These are phyloP conservation scores for Benincasa hispida DNA, from an alignment of 306 rosid genomes.

Conservation along the genomic window DNA sequence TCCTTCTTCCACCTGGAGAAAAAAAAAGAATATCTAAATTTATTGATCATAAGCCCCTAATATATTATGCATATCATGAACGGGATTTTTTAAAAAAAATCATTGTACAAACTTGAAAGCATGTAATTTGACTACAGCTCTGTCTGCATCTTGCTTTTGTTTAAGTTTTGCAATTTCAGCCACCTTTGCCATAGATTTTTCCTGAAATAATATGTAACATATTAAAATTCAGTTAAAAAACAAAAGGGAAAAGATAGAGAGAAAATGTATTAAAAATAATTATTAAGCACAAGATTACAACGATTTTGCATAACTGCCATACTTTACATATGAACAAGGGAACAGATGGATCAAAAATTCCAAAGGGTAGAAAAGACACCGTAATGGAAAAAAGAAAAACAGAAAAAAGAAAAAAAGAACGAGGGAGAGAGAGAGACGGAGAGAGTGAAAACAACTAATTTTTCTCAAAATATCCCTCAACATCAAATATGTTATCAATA, in stretches of 20 bases:
- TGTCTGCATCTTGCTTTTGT: conserved; percentile 71
- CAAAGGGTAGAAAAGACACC: neutral
- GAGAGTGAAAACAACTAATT: neutral
- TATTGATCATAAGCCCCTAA: conserved; percentile 2
- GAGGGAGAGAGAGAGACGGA: neutral
- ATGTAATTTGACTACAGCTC: conserved; percentile 47
- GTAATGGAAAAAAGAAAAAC: no score
- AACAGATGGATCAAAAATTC: neutral
- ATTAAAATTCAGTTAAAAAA: neutral
- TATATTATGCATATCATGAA: conserved; percentile 7
- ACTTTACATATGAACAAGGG: neutral
- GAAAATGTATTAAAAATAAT: neutral
- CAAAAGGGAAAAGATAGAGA: neutral
- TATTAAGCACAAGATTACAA: neutral
- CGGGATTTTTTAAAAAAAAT: neutral
- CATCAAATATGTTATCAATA: no score
- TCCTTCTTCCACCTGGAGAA: conserved; percentile 32
- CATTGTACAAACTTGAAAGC: conserved; percentile 58
- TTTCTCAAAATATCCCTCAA: no score
- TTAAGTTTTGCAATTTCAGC: conserved; percentile 42
- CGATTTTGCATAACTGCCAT: neutral
- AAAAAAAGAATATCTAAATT: conserved; percentile 12
- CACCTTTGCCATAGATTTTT: conserved; percentile 38
- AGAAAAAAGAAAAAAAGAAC: no score
- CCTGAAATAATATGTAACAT: conserved; percentile 21